Evolutionary conservation across 176 grass and related monocot genomes (phyloP), one percentile per base, ranked within the genome.

Genomic region (Echinochloa phyllopogon): DNA sequence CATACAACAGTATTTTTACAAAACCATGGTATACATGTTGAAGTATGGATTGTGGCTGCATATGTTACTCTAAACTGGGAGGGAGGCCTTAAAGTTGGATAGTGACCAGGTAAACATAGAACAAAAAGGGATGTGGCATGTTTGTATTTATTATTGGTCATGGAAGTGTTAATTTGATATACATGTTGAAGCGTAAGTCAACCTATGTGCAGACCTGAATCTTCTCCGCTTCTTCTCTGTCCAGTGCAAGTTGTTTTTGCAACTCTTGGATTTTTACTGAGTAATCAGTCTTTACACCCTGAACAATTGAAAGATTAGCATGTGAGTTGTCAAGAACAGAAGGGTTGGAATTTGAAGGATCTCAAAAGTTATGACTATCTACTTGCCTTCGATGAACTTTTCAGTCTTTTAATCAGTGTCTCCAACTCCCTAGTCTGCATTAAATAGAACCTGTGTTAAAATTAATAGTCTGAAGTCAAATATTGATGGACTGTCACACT

Each of bases 261-360:
- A 98, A 79, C 80, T 98, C 95, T 82, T 95, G 95, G 75, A 98
- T 98, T 88, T 93, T 98, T 38, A 86, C 60, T 9, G 92, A 79
- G 81, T 98, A 98, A 88, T 98, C 95, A 79, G 87, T 93, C 65
- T 98, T 98, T 67, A 94, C 88, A 65, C 86, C 84, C 95, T 97
- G 85, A 60, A 80, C 77, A 69, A 21, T 86, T 74, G 44, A 75
- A 82, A 82, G 21, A 41, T 44, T 40, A 79, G 60, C 64, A 88
- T 72, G 69, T 62, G 41, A 53, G 45, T 58, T 61, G n/a, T 16
- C 62, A 87, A 72, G 40, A 47, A 83, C 25, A 68, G 20, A 24
- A 77, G 4, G 48, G 57, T 49, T 81, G 37, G 11, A 15, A 60
- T 61, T 75, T 53, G 53, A 47, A 20, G 15, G 76, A 73, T 7